A percentile compares a stretch with the other conserved stretches of the same genome.
Evolutionary conservation across 148 eudicot species (phyloP).

Genomic region (Diospyros lotus): DNA sequence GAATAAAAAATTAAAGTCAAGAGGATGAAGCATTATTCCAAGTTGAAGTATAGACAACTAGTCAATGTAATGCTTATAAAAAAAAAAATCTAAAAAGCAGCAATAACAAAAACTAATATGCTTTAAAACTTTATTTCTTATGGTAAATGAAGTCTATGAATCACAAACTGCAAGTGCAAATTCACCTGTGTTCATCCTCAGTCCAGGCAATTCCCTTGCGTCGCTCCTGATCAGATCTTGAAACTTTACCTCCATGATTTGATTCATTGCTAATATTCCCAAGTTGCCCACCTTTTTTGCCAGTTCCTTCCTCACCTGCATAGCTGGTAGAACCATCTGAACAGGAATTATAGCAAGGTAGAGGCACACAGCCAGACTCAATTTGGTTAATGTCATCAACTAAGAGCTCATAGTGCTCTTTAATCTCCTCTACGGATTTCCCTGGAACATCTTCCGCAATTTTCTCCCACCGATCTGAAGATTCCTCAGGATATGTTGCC

Average conservation of each 20-base stretch:
- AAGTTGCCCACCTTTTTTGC: conserved; percentile 48
- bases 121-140: not conserved
- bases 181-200: conserved; percentile 94
- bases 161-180: conserved; percentile 4
- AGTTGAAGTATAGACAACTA: not conserved
- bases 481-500: conserved; percentile 57
- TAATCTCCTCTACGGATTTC: conserved; percentile 70
- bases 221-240: conserved; percentile 83
- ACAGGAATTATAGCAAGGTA: conserved; percentile 60
- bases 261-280: conserved; percentile 46
- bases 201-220: conserved; percentile 98
- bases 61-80: no score
- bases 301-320: conserved; percentile 45
- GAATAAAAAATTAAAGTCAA: not conserved
- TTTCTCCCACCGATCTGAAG: conserved; percentile 74
- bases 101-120: not conserved
- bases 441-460: conserved; percentile 71
- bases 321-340: conserved; percentile 49
- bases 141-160: conserved; percentile 1
- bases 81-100: not conserved
- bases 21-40: not conserved
- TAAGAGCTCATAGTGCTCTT: conserved; percentile 69
- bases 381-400: conserved; percentile 64
- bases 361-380: conserved; percentile 72
- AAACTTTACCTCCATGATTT: conserved; percentile 58